A percentile compares a stretch with the other conserved stretches of the same genome.
phyloP scores from a whole-genome alignment of 1,284 basidiomycete genomes.

The Marasmius sp. region DNA sequence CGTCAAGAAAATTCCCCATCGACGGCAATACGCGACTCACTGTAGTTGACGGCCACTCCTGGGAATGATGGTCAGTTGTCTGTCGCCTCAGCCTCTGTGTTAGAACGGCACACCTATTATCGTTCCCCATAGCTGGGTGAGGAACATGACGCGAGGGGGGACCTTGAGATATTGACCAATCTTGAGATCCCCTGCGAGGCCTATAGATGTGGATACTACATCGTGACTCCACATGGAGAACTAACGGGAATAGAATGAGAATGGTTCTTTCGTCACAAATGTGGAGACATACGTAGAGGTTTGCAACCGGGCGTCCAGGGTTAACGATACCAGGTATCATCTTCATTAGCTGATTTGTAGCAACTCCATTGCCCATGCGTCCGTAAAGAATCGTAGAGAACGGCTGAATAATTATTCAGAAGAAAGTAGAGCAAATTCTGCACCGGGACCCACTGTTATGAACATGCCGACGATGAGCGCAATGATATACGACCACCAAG shows the following conservation, averaged over 20 bases:
- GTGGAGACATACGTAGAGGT: slow-evolving; percentile 52
- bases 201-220: slow-evolving; percentile 51
- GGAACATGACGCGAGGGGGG: slow-evolving; percentile 69
- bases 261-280: background rate
- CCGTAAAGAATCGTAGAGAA: slow-evolving; percentile 43
- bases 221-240: slow-evolving; percentile 69
- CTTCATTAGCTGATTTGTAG: slow-evolving; percentile 62
- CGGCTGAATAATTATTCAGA: slow-evolving; percentile 23
- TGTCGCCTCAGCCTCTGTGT: background rate
- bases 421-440: slow-evolving; percentile 12
- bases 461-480: slow-evolving; percentile 41
- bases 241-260: slow-evolving; percentile 26
- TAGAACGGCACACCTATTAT: slow-evolving; percentile 42
- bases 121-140: slow-evolving; percentile 66
- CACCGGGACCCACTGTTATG: slow-evolving; percentile 27
- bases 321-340: slow-evolving; percentile 65
- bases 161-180: slow-evolving; percentile 79
- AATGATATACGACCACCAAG: slow-evolving; percentile 62
- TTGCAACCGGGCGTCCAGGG: slow-evolving; percentile 65
- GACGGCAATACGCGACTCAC: background rate
- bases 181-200: slow-evolving; percentile 61
- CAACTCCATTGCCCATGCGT: slow-evolving; percentile 58
- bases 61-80: background rate
- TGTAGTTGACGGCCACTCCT: slow-evolving; percentile 1
- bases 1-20: background rate